Percentiles rank a stretch among this genome's conserved stretches.
Conservation (phyloP, 805 yeast species). For the Monosporozyma aquatica region DNA sequence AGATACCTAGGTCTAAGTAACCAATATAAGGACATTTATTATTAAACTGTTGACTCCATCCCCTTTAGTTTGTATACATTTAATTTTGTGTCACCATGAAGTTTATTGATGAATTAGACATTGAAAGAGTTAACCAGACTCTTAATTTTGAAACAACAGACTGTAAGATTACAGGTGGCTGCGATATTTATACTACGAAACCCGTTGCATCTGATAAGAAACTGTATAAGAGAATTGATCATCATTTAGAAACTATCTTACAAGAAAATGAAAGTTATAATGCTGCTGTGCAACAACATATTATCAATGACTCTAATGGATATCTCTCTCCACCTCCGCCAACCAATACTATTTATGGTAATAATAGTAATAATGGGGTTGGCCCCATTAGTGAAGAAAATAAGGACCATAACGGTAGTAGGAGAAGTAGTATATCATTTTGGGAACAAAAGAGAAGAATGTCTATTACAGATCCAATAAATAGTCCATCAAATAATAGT, state of each 20-base stretch:
- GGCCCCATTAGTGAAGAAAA: constrained; percentile 4
- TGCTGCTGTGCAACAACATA: constrained; percentile 25
- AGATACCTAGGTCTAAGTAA: no score
- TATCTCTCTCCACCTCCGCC: background rate
- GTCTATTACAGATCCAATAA: constrained; percentile 24
- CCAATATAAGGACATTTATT: no score
- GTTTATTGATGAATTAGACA: constrained; percentile 89
- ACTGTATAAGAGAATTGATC: constrained; percentile 77
- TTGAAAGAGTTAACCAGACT: constrained; percentile 84
- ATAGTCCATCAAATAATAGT: constrained; percentile 1
- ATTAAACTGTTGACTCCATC: no score
- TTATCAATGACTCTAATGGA: constrained; percentile 11
- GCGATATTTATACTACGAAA: constrained; percentile 90
- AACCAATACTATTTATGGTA: background rate
- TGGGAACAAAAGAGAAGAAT: constrained; percentile 37
- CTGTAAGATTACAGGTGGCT: constrained; percentile 73
- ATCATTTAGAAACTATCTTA: constrained; percentile 52
- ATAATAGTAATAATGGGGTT: constrained; percentile 4
- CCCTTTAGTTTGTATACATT: no score
- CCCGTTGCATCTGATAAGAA: constrained; percentile 86
- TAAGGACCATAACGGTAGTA: constrained; percentile 1
- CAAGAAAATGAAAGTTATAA: constrained; percentile 32
- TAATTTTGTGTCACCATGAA: constrained; percentile 30
- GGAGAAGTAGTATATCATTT: constrained; percentile 26
- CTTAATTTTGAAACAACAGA: constrained; percentile 70